These are phyloP conservation scores for Rhodotorula graminis DNA, from an alignment of 768 basidiomycete species.

Conservation along the genomic window DNA sequence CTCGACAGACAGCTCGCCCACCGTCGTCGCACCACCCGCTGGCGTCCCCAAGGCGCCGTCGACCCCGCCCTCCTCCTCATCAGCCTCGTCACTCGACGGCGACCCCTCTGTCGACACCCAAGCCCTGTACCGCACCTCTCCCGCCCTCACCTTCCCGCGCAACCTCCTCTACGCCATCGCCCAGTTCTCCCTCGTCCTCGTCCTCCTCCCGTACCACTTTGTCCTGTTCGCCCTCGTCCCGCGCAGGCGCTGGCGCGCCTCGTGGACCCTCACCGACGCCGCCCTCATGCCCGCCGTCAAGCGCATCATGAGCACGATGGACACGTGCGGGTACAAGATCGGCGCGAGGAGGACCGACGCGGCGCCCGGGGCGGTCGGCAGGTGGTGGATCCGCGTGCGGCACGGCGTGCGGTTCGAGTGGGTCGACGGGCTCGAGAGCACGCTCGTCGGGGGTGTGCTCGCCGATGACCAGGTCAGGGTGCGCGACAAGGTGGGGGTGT, in stretches of 20 bases:
- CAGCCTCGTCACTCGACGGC: background rate
- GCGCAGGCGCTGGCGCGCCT: background rate
- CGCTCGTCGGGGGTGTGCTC: background rate
- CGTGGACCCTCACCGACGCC: slow-evolving; percentile 12
- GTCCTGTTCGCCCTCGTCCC: slow-evolving; percentile 16
- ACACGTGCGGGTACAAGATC: slow-evolving; percentile 20
- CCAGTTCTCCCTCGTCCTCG: slow-evolving; percentile 3
- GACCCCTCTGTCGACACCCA: background rate
- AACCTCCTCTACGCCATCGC: slow-evolving; percentile 1
- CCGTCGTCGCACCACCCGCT: too few relatives aligned
- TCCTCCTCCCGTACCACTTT: slow-evolving; percentile 22
- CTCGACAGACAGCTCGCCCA: too few relatives aligned
- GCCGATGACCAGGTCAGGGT: background rate
- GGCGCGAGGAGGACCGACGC: background rate
- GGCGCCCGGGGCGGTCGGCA: background rate
- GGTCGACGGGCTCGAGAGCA: slow-evolving; percentile 1
- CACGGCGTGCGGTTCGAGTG: slow-evolving; percentile 16
- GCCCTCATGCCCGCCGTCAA: background rate
- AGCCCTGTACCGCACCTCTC: background rate
- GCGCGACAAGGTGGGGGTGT: slow-evolving; percentile 17
- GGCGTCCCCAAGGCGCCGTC: too few relatives aligned
- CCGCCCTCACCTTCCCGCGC: background rate
- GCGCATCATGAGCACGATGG: slow-evolving; percentile 18
- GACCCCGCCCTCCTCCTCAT: too few relatives aligned
- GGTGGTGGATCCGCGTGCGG: background rate